Percentiles rank a stretch among this genome's conserved stretches.
Evolutionary conservation across 768 basidiomycete species (phyloP).

Genomic region (Goffeauzyma gilvescens): DNA sequence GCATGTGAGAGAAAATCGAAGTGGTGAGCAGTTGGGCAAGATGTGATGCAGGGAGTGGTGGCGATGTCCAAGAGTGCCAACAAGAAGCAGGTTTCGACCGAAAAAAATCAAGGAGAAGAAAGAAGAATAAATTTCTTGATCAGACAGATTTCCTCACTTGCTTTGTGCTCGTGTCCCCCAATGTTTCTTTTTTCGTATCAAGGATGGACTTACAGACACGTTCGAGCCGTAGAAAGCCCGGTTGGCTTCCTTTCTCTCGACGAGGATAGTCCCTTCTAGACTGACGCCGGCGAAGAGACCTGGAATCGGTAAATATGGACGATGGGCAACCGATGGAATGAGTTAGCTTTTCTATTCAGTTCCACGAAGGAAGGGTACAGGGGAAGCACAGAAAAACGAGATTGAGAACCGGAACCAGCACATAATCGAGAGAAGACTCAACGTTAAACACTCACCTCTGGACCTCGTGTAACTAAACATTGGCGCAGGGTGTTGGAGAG

Average conservation of each 20-base stretch:
- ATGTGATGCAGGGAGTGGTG: not conserved
- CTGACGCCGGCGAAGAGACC: slow-evolving; percentile 89
- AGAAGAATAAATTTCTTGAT: no score
- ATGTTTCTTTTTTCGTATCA: no score
- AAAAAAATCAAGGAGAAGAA: no score
- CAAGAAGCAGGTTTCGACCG: no score
- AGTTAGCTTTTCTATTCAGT: slow-evolving; percentile 1
- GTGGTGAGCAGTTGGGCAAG: not conserved
- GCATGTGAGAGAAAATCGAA: no score
- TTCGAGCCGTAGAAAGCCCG: slow-evolving; percentile 78
- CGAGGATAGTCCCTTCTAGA: slow-evolving; percentile 79
- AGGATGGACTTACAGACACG: slow-evolving; percentile 38
- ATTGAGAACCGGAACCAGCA: no score
- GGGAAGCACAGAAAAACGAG: no score
- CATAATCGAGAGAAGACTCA: no score
- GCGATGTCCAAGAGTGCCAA: no score
- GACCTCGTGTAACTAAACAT: slow-evolving; percentile 97
- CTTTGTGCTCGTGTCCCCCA: no score
- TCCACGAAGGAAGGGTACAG: not conserved
- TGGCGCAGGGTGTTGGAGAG: slow-evolving; percentile 59
- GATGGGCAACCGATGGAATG: not conserved
- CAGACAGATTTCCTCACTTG: no score
- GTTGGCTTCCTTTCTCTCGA: slow-evolving; percentile 91
- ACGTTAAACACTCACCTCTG: slow-evolving; percentile 46
- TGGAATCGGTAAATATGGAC: slow-evolving; percentile 27